Conservation (phyloP, 805 yeast genomes). For the Lachancea nothofagi region DNA sequence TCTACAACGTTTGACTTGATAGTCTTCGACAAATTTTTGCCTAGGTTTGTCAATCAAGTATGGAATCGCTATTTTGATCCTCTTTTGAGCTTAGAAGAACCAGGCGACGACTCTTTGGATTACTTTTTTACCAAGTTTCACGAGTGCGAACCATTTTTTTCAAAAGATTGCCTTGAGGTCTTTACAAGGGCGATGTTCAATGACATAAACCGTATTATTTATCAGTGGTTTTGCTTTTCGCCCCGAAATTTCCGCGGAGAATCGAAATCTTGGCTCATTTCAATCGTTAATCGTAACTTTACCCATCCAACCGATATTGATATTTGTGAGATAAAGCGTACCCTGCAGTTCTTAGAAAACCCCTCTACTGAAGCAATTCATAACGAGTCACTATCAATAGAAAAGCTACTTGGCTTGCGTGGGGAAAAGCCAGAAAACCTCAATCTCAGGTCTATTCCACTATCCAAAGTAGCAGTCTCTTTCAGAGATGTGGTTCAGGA, state of each 20-base stretch:
- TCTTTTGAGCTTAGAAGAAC: slow-evolving; percentile 19
- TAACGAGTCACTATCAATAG: slow-evolving; percentile 19
- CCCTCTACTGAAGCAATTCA: slow-evolving; percentile 16
- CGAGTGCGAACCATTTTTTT: slow-evolving; percentile 13
- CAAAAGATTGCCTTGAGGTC: slow-evolving; percentile 8
- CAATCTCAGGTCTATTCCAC: slow-evolving; percentile 35
- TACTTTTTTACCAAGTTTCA: slow-evolving; percentile 14
- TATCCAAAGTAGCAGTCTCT: slow-evolving; percentile 40
- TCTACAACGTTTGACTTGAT: slow-evolving; percentile 11
- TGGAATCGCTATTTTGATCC: slow-evolving; percentile 27
- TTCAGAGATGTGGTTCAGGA: slow-evolving; percentile 63
- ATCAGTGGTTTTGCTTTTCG: slow-evolving; percentile 23
- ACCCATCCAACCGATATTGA: slow-evolving; percentile 10
- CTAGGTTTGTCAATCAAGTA: slow-evolving; percentile 16
- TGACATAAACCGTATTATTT: slow-evolving; percentile 20
- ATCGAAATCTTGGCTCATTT: slow-evolving; percentile 22
- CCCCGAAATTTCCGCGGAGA: slow-evolving; percentile 10
- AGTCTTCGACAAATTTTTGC: slow-evolving; percentile 12
- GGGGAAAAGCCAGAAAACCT: slow-evolving; percentile 2
- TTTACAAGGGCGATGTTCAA: slow-evolving; percentile 18
- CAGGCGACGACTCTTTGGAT: slow-evolving; percentile 13
- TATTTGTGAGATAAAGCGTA: slow-evolving; percentile 10
- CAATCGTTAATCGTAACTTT: slow-evolving; percentile 18
- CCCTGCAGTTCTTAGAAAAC: slow-evolving; percentile 12
- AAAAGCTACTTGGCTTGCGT: slow-evolving; percentile 6